These are phyloP conservation scores for Pulveroboletus sp. DNA, from an alignment of 768 basidiomycete species.

Conservation along the genomic window DNA sequence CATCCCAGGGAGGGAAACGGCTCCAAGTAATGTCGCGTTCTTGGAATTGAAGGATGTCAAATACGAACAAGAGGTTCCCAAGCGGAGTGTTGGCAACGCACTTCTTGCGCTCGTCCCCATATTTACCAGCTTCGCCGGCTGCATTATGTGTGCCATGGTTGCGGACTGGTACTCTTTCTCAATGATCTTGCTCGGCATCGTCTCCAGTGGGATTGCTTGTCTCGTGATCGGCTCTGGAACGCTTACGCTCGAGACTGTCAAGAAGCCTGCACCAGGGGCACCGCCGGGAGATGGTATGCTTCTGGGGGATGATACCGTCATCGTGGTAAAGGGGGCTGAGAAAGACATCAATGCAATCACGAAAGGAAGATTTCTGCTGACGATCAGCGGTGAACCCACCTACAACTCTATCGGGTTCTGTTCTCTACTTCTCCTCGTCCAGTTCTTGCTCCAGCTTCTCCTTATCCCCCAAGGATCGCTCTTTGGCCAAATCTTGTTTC, in stretches of 20 bases:
- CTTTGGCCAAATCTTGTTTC: constrained; percentile 36
- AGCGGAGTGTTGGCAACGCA: background rate
- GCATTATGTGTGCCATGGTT: constrained; percentile 23
- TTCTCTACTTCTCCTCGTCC: constrained; percentile 30
- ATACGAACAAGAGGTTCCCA: constrained; percentile 12
- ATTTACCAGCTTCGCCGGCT: constrained; percentile 18
- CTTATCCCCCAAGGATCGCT: constrained; percentile 34
- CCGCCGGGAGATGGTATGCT: constrained; percentile 34
- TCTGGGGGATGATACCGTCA: constrained; percentile 20
- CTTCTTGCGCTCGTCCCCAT: constrained; percentile 27
- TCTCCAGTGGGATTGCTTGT: constrained; percentile 31
- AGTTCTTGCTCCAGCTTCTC: constrained; percentile 34
- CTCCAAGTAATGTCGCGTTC: constrained; percentile 19
- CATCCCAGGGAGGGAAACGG: constrained; percentile 15
- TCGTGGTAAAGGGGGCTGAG: constrained; percentile 32
- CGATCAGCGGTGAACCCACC: constrained; percentile 7
- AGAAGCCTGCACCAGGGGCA: constrained; percentile 19
- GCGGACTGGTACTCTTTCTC: constrained; percentile 31
- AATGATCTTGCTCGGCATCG: constrained; percentile 33
- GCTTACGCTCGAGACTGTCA: constrained; percentile 15
- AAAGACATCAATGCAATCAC: constrained; percentile 31
- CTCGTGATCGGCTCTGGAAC: constrained; percentile 30
- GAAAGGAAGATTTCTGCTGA: constrained; percentile 28
- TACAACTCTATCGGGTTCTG: constrained; percentile 26
- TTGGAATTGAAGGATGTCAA: constrained; percentile 22